phyloP scores from a whole-genome alignment of 441 rosid species.

The Heliophila coronopifolia region DNA sequence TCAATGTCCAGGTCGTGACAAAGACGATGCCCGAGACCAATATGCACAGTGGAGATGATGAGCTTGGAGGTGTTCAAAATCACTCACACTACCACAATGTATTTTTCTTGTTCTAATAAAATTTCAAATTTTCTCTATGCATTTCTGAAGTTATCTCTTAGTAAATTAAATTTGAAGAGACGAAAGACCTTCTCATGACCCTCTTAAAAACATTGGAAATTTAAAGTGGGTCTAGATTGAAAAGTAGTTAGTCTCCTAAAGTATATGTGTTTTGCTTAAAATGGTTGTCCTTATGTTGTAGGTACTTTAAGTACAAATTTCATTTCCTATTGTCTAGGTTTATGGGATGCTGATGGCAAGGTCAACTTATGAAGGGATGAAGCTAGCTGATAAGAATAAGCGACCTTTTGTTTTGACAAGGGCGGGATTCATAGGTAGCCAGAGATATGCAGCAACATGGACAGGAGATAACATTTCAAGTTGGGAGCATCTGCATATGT shows the following conservation, averaged over 20 bases:
- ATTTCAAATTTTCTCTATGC: not conserved
- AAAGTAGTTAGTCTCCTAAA: not conserved
- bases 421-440: slow-evolving; percentile 92
- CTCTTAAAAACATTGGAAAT: not conserved
- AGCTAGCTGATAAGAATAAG: slow-evolving; percentile 59
- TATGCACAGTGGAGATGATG: slow-evolving; percentile 72
- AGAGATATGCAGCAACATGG: slow-evolving; percentile 94
- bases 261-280: not conserved
- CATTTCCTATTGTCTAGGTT: slow-evolving; percentile 38
- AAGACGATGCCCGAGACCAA: slow-evolving; percentile 92
- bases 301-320: no score
- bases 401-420: slow-evolving; percentile 94
- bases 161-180: not conserved
- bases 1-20: slow-evolving; percentile 52
- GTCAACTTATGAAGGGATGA: slow-evolving; percentile 81
- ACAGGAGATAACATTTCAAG: slow-evolving; percentile 91
- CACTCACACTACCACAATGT: slow-evolving; percentile 95
- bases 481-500: slow-evolving; percentile 94
- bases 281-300: no score
- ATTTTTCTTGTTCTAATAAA: slow-evolving; percentile 23
- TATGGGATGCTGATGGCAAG: slow-evolving; percentile 95
- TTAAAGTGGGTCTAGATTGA: slow-evolving; percentile 1
- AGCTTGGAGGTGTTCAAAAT: slow-evolving; percentile 75
- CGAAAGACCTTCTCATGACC: not conserved
- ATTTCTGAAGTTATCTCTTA: slow-evolving; percentile 4